Base-by-base conservation (phyloP, 2,329 filamentous ascomycete species). In the Fusarium poae region DNA sequence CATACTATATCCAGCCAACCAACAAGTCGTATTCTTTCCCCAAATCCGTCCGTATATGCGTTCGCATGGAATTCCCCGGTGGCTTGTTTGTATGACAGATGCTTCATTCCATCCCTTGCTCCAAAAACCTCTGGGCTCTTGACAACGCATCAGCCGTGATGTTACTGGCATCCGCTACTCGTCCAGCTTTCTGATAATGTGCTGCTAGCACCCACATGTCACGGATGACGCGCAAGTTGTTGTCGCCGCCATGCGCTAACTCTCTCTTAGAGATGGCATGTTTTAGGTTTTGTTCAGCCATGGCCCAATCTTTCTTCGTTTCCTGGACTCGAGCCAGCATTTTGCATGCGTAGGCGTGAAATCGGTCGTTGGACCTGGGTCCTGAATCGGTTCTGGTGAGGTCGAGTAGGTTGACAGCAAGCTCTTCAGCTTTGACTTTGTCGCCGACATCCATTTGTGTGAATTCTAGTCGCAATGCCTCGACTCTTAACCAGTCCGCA, bases 201-300 rank as follows among this genome's bases (percentile, higher is more conserved):
- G 68, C 74, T 20, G 77, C 77, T 10, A 80, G 74, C 65, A 80
- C 78, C 78, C 78, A 80, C 75, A 80, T 77, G 64, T 80, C 78
- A 42, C 78, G 74, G 43, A 80, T 77, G 29, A 80, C 78, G 29
- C 78, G 75, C 65, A 80, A 44, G 46, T 80, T 74, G 45, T 74
- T 77, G 45, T 71, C 71, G 15, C 76, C 74, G 23, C 78, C 78
- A 45, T 80, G 78, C 4, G 78, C 78, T 10, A 73, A 71, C 71
- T 79, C 78, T 39, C 78, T 75, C 67, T 77, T 79, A 40, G 62
- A 64, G 18, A 80, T 72, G 11, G 78, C 78, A 29, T 69, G 67
- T 55, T 72, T 72, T 27, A 79, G 63, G 23, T 80, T 80, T 60
- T 74, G 55, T 64, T 80, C 78, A 1, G 78, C 78, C 25, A 51